phyloP scores from a whole-genome alignment of 1,284 basidiomycete genomes.

The Heliocybe sulcata region DNA sequence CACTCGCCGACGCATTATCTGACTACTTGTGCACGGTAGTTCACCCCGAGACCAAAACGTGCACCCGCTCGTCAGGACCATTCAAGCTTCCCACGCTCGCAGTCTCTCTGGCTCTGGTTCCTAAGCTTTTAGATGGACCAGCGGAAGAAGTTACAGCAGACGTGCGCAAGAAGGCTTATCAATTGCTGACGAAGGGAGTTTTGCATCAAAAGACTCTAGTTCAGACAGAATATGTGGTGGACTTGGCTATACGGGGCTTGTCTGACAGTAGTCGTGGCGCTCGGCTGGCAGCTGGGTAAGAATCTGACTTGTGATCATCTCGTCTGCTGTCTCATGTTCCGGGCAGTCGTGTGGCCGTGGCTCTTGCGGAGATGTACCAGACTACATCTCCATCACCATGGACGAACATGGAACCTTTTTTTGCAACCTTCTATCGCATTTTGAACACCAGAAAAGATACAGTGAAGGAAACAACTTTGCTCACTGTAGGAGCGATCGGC shows the following conservation, averaged over 20 bases:
- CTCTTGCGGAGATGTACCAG: conserved; percentile 36
- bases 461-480: conserved; percentile 52
- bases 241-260: conserved; percentile 40
- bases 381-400: conserved; percentile 16
- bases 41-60: conserved; percentile 26
- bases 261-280: conserved; percentile 48
- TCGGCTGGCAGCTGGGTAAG: conserved; percentile 63
- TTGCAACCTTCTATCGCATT: conserved; percentile 39
- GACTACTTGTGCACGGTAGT: conserved; percentile 36
- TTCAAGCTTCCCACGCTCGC: conserved; percentile 26
- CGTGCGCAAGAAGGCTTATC: conserved; percentile 39
- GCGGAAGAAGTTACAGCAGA: conserved; percentile 33
- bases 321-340: conserved; percentile 5
- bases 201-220: conserved; percentile 34
- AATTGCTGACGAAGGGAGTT: conserved; percentile 36
- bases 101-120: conserved; percentile 29
- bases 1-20: conserved; percentile 27
- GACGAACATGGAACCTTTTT: conserved; percentile 32
- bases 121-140: conserved; percentile 38
- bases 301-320: conserved; percentile 6
- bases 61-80: conserved; percentile 16
- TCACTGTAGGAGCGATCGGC: conserved; percentile 55
- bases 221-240: conserved; percentile 26
- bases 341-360: conserved; percentile 39
- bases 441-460: conserved; percentile 35